Evolutionary conservation across 2,329 filamentous ascomycete genomes (phyloP), one percentile per base, ranked within the genome.

Genomic region (Cladosporium sp.): DNA sequence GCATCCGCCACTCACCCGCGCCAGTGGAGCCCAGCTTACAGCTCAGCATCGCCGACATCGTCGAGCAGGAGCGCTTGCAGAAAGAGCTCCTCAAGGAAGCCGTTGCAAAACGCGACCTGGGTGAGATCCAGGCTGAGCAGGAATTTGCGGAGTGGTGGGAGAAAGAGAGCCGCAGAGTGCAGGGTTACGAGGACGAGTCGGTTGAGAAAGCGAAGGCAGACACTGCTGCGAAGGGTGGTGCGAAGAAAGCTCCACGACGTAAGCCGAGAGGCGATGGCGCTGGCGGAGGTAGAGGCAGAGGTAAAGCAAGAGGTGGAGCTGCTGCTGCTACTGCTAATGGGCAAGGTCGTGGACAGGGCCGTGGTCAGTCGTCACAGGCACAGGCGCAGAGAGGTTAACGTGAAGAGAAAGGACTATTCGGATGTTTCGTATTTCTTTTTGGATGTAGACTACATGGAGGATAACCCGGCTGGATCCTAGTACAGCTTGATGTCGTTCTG

Each of bases 121-220:
- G 96, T 74, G 95, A 98, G 69, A 99, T 99, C 67, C 95, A 99
- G 77, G 88, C 95, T 70, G 95, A 99, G 78, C 95, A 99, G 75
- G 92, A 92, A 61, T 99, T 99, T 76, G 92, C 97, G 76, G 89
- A 96, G 76, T 97, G 93, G 93, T 97, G 93, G 93, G 92, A 96
- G 71, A 88, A 91, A 68, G 93, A 97, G 78, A 92, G 89, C 72
- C 85, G 85, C 67, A 84, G 91, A 32, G 86, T 90, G 44, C 73
- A 75, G 59, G 57, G 57, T 7, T 47, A 47, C 15, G 24, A 41
- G 10, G 38, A 44, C 12, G 75, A 76, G 60, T 73, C 68, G 2
- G 72, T 74, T 63, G 51, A 55, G 14, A 44, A 41, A 10, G 51
- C 24, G 3, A 64, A 64, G 36, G 61, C 49, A 6, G 51, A 54